Base-by-base conservation (phyloP, 192 early-diverging fungal species). In the Ambispora gerdemannii region DNA sequence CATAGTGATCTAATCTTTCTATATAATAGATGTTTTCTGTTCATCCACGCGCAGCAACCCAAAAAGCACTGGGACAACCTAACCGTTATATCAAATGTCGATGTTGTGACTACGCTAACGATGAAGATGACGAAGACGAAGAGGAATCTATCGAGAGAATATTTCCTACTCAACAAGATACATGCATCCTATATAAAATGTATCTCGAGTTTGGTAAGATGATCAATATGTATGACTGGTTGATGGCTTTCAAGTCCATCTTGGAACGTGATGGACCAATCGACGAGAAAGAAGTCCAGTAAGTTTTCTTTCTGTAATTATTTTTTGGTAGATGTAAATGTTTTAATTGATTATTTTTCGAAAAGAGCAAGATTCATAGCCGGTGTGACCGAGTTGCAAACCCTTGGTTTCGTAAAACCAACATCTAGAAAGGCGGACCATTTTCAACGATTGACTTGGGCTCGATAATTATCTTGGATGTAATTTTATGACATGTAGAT, bases 221-320 rank as follows among this genome's bases (percentile, higher is more conserved):
- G 82, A 96, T 98, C 76, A 97, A 98, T 73, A 75, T 97, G 49
- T 92, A 89, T 72, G 96, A 98, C 76, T 93, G 91, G 91, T 95
- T 88, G 70, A 79, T 85, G 47, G 90, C 91, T 8, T 98, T 98
- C 80, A 87, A 90, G 70, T 81, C 82, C 56, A 86, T 89, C 56
- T 75, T 82, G 25, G 90, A 90, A 52, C 50, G 71, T 20, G 38
- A 66, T 24, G 61, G 53, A 8, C 63, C 49, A 22, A 58, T 82
- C 50, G 73, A 77, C 34, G 71, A 88, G 59, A 79, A 77, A 50
- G 87, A 91, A 70, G 77, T 87, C 31, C 86, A 91, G 82, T 88
- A 80, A 75, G 72, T 50, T 3, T 56, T 50, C 17, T 6, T 8
- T 2, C 20, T 28, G 33, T 20, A 74, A 59, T 59, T 34, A 43